Evolutionary conservation across 2,329 filamentous ascomycete genomes (phyloP), one percentile per base, ranked within the genome.

Genomic region (Nothophoma quercina): DNA sequence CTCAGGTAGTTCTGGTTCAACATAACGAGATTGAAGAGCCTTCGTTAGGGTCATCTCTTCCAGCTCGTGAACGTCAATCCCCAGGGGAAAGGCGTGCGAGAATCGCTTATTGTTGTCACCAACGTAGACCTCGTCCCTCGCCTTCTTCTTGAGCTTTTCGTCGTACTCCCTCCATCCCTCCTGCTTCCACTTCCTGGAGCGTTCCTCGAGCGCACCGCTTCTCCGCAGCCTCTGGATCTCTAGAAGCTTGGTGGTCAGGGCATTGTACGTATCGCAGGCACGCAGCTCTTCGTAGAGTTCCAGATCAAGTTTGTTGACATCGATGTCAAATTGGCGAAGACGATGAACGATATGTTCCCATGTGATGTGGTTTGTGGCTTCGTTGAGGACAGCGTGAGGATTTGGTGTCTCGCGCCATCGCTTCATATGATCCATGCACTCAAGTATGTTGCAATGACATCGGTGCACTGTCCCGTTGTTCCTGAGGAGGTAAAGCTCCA

Each of bases 331-430:
- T 9, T 29, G n/a, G 7, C 10, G 19, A 9, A 53, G 38, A 12
- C 28, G 43, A 8, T 23, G 5, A 3, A 48, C 28, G n/a, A 53
- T 47, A 5, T 43, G 16, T 7, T 5, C 28, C 50, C 43, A 48
- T 7, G 50, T 10, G 5, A 36, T 33, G 1, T 23, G 15, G 22
- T 16, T 32, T 29, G 10, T n/a, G n/a, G 35, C 36, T 9, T 38
- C 34, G 9, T 42, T 43, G 7, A 53, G 36, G 6, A 53, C 32
- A 7, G 30, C 29, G 4, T 32, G n/a, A 25, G 50, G 50, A 13
- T 53, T 53, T 18, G 50, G 50, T 18, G 43, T n/a, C 7, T 23
- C 25, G n/a, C 22, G 42, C 50, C 50, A 53, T 25, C 50, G 43
- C 13, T 34, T 41, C n/a, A 39, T 39, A 43, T 53, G 50, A 12